Evolutionary conservation across 371 early-diverging fungal species (phyloP), one percentile per base, ranked within the genome.

Genomic region (Apophysomyces sp.): DNA sequence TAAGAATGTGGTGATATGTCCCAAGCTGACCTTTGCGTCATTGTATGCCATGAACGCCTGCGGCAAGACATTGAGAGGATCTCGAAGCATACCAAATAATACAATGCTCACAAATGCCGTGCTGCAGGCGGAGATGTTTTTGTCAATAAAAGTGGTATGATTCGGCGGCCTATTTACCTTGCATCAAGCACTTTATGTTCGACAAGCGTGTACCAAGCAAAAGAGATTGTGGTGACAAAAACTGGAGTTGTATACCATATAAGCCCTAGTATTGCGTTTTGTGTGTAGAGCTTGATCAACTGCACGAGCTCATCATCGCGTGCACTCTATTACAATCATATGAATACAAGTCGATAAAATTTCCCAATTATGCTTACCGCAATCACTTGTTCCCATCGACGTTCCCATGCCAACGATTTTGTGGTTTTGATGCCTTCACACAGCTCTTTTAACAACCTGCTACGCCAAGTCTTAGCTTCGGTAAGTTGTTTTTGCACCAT

Each of bases 331-430:
- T 26, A 57, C n/a, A 44, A 24, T 28, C 5, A 51, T 24, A 56
- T 27, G 16, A 40, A 58, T 15, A 40, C 40, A 58, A 3, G 37
- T 36, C 36, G 59, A 55, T 53, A 58, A 2, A 52, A 54, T 53
- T 40, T 36, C 24, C 7, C 2, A 0, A 41, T 34, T 52, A 60
- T 66, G 67, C 62, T 72, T 75, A 73, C 81, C 37, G 74, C 61
- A 18, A 87, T 72, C 8, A 80, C 77, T 55, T 81, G 72, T 52
- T 86, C 82, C 79, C 91, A 92, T 63, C 85, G 80, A 49, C 83
- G 68, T 66, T 92, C 90, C 83, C 91, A 91, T 6, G 90, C 91
- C 64, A 92, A 85, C 59, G 89, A 80, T 67, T 92, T 92, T 53
- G 90, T 84, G 4, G 89, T 81, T 24, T 83, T 82, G 40, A 92